Evolutionary conservation across 2,329 filamentous ascomycete genomes (phyloP), one percentile per base, ranked within the genome.

Genomic region (Pyrenochaeta sp.): DNA sequence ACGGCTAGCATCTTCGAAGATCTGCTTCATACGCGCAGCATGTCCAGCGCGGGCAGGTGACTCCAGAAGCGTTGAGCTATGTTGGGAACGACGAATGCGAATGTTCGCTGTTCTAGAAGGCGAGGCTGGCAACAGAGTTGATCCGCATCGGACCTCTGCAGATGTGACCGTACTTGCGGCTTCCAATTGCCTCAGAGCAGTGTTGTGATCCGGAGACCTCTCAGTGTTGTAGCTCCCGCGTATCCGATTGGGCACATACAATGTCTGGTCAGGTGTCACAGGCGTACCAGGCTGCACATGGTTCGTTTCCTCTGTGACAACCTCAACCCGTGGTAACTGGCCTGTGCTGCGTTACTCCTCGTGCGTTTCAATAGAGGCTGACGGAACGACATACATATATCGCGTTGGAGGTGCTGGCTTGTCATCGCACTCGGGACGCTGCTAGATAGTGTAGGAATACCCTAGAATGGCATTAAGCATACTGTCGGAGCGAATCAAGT

Each of bases 21-120:
- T 71, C 37, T 69, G 64, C 22, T 59, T 69, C 64, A 76, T 74
- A 19, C 70, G 65, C 15, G 52, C 64, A 3, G 66, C 54, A 56
- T 76, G 63, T 4, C 72, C 68, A n/a, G 60, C 56, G 30, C 73
- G 67, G 22, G 73, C 72, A 24, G 74, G 74, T 3, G 72, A 75
- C 30, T 58, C 60, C 13, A 73, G 50, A 19, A 75, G 46, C 13
- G 59, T 45, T 1, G 61, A 58, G 15, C 50, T 60, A 58, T 66
- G 57, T 8, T 65, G 55, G 7, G 58, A 49, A 1, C 73, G 72
- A 27, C 71, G 69, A 24, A 65, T 50, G 36, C 72, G 58, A n/a
- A 69, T 52, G 46, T 73, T 74, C 15, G 71, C 64, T 40, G 36
- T 44, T 24, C 48, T 52, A 3, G 50, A 40, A 10, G 59, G 52